Evolutionary conservation across 768 basidiomycete genomes (phyloP).

Genomic region (Xerocomus potaroensis): DNA sequence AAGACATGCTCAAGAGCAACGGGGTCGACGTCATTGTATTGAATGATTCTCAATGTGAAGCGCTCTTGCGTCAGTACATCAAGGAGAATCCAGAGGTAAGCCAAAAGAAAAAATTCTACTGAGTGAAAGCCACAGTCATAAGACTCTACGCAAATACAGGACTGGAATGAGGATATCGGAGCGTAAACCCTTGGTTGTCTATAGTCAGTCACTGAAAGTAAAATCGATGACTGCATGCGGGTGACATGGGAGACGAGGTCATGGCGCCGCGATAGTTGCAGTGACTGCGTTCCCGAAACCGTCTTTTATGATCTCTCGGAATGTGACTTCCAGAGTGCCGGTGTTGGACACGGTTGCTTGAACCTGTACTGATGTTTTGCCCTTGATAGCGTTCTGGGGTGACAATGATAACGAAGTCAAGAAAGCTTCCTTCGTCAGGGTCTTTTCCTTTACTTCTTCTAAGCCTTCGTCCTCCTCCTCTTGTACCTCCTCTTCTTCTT

Average conservation of each 20-base stretch:
- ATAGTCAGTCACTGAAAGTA: slow-evolving; percentile 1
- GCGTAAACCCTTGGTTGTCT: slow-evolving; percentile 26
- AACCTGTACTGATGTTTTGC: slow-evolving; percentile 50
- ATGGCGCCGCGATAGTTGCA: slow-evolving; percentile 23
- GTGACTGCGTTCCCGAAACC: slow-evolving; percentile 32
- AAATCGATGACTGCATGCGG: neutral
- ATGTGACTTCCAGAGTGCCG: slow-evolving; percentile 36
- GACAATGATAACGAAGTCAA: slow-evolving; percentile 37
- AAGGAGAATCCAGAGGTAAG: slow-evolving; percentile 49
- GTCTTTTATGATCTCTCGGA: slow-evolving; percentile 35
- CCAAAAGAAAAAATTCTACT: slow-evolving; percentile 4
- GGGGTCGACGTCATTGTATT: slow-evolving; percentile 54
- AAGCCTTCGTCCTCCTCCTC: slow-evolving; percentile 56
- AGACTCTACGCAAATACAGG: slow-evolving; percentile 29
- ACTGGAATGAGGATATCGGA: slow-evolving; percentile 64
- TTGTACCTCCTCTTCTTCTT: slow-evolving; percentile 43
- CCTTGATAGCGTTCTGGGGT: slow-evolving; percentile 38
- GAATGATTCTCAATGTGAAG: slow-evolving; percentile 47
- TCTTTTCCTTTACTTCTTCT: slow-evolving; percentile 61
- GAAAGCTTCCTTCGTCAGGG: slow-evolving; percentile 48
- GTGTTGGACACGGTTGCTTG: slow-evolving; percentile 33
- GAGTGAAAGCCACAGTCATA: slow-evolving; percentile 1
- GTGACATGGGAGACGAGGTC: slow-evolving; percentile 1
- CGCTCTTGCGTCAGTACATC: slow-evolving; percentile 55
- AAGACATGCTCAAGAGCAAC: slow-evolving; percentile 45